These are phyloP conservation scores for Trichoderma aggressivum DNA, from an alignment of 2,329 filamentous ascomycete genomes.

Conservation along the genomic window DNA sequence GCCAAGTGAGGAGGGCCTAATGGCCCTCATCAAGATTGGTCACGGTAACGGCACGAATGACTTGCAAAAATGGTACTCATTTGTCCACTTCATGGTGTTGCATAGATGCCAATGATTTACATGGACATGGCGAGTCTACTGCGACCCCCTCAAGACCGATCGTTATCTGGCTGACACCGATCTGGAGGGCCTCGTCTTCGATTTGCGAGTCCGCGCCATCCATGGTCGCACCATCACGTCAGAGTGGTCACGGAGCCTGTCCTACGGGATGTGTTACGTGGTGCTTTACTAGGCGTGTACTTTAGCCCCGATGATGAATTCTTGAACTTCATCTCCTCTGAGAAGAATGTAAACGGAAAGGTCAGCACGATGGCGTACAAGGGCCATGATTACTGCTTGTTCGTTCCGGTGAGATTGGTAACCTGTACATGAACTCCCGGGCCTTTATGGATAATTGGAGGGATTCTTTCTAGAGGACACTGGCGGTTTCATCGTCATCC, in stretches of 20 bases:
- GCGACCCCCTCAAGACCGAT: conserved; percentile 23
- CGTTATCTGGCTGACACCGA: conserved; percentile 34
- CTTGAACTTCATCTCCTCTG: conserved; percentile 52
- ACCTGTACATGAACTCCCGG: conserved; percentile 50
- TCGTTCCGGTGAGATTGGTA: conserved; percentile 43
- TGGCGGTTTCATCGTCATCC: conserved; percentile 62
- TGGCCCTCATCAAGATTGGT: no score
- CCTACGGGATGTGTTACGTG: conserved; percentile 52
- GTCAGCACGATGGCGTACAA: conserved; percentile 35
- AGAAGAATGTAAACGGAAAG: conserved; percentile 45
- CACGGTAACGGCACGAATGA: conserved; percentile 37
- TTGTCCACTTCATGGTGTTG: no score
- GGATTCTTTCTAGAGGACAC: conserved; percentile 58
- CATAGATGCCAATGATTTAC: no score
- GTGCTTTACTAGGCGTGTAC: conserved; percentile 35
- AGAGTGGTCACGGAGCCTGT: conserved; percentile 37
- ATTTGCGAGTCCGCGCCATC: conserved; percentile 49
- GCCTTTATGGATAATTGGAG: conserved; percentile 49
- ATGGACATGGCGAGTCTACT: conserved; percentile 1
- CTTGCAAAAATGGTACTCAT: no score
- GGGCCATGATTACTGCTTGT: conserved; percentile 50
- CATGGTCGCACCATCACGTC: conserved; percentile 51
- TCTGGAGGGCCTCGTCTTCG: conserved; percentile 56
- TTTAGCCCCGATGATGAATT: conserved; percentile 54
- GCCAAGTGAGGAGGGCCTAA: no score